phyloP scores from a whole-genome alignment of 495 filamentous ascomycete species.

The Talaromyces borbonicus region DNA sequence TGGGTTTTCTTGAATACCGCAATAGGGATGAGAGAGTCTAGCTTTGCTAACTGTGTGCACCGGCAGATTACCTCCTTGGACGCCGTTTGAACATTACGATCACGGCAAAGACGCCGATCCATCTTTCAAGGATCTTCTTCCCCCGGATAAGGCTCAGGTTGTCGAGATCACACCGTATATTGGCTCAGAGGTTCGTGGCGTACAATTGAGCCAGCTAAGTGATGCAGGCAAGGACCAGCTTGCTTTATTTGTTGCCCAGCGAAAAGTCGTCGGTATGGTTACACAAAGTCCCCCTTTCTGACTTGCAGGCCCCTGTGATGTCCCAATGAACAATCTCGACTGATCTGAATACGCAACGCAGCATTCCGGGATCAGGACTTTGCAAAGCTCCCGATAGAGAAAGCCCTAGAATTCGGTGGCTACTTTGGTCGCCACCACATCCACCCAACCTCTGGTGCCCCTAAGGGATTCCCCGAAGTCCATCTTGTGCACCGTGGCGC shows the following conservation, averaged over 20 bases:
- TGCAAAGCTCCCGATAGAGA: constrained; percentile 45
- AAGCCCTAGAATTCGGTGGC: constrained; percentile 43
- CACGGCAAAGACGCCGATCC: constrained; percentile 43
- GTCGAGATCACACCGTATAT: constrained; percentile 45
- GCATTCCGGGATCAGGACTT: constrained; percentile 55
- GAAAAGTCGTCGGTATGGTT: constrained; percentile 43
- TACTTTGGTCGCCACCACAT: constrained; percentile 58
- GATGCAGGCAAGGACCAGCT: constrained; percentile 46
- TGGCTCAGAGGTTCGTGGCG: constrained; percentile 43
- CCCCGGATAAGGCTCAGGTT: constrained; percentile 27
- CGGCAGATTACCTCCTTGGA: constrained; percentile 32
- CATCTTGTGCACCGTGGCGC: constrained; percentile 52
- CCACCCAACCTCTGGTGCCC: constrained; percentile 51
- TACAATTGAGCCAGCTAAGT: constrained; percentile 46
- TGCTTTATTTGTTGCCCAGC: constrained; percentile 46
- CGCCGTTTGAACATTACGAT: constrained; percentile 38
- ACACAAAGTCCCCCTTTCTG: neutral
- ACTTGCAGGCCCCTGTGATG: too few relatives aligned
- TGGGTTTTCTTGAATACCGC: constrained; percentile 1
- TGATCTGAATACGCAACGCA: constrained; percentile 10
- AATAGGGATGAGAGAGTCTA: neutral
- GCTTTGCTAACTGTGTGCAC: neutral
- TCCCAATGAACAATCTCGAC: neutral
- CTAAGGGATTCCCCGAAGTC: constrained; percentile 49
- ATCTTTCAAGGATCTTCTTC: constrained; percentile 41